Conservation (phyloP, 305 asterid genomes). For the Fraxinus xanthoxyloides region DNA sequence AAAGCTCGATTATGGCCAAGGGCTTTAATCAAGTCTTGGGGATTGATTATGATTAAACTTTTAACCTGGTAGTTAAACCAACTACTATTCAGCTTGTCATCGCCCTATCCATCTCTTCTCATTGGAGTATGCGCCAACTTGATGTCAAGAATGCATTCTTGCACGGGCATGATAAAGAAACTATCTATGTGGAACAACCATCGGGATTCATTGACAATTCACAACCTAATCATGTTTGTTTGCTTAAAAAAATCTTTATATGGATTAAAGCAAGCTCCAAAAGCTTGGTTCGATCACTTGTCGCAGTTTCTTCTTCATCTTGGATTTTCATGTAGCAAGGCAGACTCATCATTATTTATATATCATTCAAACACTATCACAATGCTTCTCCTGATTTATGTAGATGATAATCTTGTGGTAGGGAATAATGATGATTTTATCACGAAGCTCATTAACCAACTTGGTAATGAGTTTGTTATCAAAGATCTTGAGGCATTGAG, state of each 20-base stretch:
- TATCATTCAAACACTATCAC: background rate
- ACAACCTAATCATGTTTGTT: background rate
- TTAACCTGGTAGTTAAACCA: background rate
- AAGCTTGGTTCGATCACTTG: background rate
- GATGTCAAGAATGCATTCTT: background rate
- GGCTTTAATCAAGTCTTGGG: background rate
- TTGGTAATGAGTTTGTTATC: background rate
- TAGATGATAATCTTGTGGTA: background rate
- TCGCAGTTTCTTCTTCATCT: background rate
- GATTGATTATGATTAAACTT: background rate
- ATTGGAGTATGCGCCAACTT: background rate
- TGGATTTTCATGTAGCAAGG: background rate
- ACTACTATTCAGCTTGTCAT: background rate
- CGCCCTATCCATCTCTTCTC: background rate
- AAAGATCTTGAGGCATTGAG: too few relatives aligned
- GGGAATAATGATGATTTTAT: background rate
- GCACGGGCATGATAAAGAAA: too few relatives aligned
- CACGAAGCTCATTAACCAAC: background rate
- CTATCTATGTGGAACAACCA: too few relatives aligned
- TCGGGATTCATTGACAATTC: too few relatives aligned
- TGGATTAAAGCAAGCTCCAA: background rate
- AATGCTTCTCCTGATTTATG: background rate
- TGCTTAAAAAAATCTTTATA: background rate
- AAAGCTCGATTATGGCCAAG: background rate
- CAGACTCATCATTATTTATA: background rate